Evolutionary conservation across 768 basidiomycete genomes (phyloP).

Genomic region (Panaeolus cyanescens): DNA sequence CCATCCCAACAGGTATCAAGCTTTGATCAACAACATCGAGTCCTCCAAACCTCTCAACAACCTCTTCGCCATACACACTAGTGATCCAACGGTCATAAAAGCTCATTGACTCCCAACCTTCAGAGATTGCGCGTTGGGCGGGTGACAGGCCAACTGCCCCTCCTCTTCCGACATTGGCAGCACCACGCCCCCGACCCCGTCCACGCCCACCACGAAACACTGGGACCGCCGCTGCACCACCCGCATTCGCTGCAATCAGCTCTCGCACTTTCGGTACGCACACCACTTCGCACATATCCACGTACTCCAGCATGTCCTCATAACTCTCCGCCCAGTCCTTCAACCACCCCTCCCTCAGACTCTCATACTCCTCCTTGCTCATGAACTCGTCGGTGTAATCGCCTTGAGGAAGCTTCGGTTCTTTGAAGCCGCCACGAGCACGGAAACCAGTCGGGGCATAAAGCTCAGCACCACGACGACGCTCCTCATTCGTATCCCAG

Average conservation of each 20-base stretch:
- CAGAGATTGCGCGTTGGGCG: background rate
- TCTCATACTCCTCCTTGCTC: slow-evolving; percentile 29
- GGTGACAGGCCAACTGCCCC: background rate
- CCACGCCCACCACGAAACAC: background rate
- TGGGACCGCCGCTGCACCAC: background rate
- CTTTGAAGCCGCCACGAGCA: background rate
- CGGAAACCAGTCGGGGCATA: background rate
- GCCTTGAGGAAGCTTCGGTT: background rate
- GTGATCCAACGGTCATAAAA: slow-evolving; percentile 39
- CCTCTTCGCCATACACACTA: slow-evolving; percentile 38
- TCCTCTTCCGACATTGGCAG: background rate
- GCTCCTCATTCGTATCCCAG: slow-evolving; percentile 21
- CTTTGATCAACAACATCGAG: slow-evolving; percentile 40
- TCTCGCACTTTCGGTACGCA: slow-evolving; percentile 17
- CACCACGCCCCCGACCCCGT: background rate
- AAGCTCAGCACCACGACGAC: background rate
- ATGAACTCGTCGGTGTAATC: slow-evolving; percentile 20
- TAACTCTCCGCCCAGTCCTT: slow-evolving; percentile 25
- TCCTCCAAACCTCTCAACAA: slow-evolving; percentile 39
- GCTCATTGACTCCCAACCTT: slow-evolving; percentile 12
- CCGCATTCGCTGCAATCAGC: slow-evolving; percentile 7
- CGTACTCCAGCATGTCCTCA: slow-evolving; percentile 22
- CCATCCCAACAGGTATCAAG: slow-evolving; percentile 43
- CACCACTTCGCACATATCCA: slow-evolving; percentile 1
- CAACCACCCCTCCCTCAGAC: slow-evolving; percentile 23